Evolutionary conservation across 106 monocot species (phyloP).

Genomic region (Dioscorea alata): DNA sequence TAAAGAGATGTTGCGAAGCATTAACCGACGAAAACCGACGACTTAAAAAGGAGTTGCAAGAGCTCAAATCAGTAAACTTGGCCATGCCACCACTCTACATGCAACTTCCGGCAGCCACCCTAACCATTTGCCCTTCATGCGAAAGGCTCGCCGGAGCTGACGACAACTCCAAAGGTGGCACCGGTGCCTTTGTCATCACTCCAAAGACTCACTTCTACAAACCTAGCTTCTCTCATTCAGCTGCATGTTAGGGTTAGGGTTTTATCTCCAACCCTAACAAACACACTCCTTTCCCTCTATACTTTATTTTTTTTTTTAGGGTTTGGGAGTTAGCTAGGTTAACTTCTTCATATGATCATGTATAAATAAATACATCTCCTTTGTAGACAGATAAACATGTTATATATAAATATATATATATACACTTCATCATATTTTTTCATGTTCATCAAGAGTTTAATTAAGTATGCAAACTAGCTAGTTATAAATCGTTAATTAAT

Average conservation of each 20-base stretch:
- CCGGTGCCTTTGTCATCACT: constrained; percentile 7
- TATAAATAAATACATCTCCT: neutral
- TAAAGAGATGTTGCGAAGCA: constrained; percentile 50
- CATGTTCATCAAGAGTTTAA: too few relatives aligned
- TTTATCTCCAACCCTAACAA: neutral
- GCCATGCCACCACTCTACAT: constrained; percentile 33
- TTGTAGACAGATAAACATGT: too few relatives aligned
- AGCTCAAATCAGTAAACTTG: constrained; percentile 37
- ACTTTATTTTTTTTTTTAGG: neutral
- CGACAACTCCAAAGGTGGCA: neutral
- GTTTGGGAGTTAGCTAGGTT: neutral
- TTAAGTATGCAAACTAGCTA: too few relatives aligned
- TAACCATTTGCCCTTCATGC: constrained; percentile 57
- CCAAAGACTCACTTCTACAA: constrained; percentile 33
- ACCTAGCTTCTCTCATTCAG: constrained; percentile 35
- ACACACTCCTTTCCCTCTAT: neutral
- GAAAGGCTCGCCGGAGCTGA: constrained; percentile 21
- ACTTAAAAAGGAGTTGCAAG: constrained; percentile 50
- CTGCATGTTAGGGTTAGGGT: constrained; percentile 14
- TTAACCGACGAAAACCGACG: constrained; percentile 49
- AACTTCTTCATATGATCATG: neutral
- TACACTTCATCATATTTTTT: too few relatives aligned
- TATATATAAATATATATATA: too few relatives aligned
- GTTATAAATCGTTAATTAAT: too few relatives aligned
- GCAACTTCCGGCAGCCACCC: constrained; percentile 42